phyloP scores from a whole-genome alignment of 495 filamentous ascomycete genomes.

The Mycothermus thermophilus region DNA sequence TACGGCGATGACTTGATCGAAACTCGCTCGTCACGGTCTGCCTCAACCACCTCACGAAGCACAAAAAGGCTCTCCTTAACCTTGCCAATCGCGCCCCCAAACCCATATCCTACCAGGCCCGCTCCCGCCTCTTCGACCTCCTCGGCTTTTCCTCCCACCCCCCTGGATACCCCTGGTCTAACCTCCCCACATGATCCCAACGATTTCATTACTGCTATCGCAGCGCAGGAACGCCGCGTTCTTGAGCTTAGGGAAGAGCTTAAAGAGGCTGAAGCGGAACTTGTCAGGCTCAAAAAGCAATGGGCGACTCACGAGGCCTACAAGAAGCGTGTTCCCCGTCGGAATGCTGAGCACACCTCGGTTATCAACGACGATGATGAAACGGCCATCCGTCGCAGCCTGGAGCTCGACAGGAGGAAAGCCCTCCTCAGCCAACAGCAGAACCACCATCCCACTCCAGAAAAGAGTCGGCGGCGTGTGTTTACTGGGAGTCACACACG shows the following conservation, averaged over 20 bases:
- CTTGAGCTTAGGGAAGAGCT: constrained; percentile 86
- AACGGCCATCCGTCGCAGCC: constrained; percentile 22
- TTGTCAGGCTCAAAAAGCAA: constrained; percentile 66
- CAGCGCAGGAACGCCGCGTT: constrained; percentile 84
- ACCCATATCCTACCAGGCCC: constrained; percentile 28
- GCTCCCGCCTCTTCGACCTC: constrained; percentile 26
- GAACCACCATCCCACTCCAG: constrained; percentile 27
- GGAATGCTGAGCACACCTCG: constrained; percentile 38
- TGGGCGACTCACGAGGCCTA: constrained; percentile 65
- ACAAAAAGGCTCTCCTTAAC: constrained; percentile 69
- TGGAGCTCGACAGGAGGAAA: constrained; percentile 48
- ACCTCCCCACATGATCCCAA: constrained; percentile 50
- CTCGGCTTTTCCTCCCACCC: constrained; percentile 34
- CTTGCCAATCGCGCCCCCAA: constrained; percentile 48
- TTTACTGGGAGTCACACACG: constrained; percentile 50
- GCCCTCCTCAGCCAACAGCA: constrained; percentile 45
- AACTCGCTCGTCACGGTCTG: constrained; percentile 39
- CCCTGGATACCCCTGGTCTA: constrained; percentile 25
- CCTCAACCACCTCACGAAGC: constrained; percentile 44
- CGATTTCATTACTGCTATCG: constrained; percentile 75
- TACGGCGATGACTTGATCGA: constrained; percentile 15
- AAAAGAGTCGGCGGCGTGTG: constrained; percentile 31
- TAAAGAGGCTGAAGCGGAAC: constrained; percentile 59
- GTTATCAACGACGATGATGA: constrained; percentile 25
- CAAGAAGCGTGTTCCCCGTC: constrained; percentile 58